phyloP scores from a whole-genome alignment of 495 filamentous ascomycete genomes.

The Articulospora tetracladia region DNA sequence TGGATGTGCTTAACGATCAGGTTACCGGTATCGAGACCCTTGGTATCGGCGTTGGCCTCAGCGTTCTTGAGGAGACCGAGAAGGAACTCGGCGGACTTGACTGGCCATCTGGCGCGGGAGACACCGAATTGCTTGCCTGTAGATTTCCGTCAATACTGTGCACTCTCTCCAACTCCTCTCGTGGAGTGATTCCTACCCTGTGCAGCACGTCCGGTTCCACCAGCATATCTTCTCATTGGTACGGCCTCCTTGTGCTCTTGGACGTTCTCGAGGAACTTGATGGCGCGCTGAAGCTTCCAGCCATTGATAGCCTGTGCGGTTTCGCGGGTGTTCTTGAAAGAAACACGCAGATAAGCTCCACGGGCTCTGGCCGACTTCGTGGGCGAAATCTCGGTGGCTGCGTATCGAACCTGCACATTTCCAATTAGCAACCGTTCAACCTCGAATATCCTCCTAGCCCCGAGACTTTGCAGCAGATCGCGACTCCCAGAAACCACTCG shows the following conservation, averaged over 20 bases:
- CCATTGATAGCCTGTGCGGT: conserved; percentile 98
- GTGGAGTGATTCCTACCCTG: conserved; percentile 75
- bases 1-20: conserved; percentile 99
- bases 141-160: conserved; percentile 16
- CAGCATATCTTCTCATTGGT: conserved; percentile 93
- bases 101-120: conserved; percentile 94
- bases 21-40: conserved; percentile 96
- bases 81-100: conserved; percentile 97
- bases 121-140: conserved; percentile 98
- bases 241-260: conserved; percentile 92
- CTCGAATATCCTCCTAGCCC: background rate
- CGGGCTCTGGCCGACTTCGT: conserved; percentile 94
- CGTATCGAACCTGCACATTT: conserved; percentile 87
- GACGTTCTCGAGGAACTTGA: conserved; percentile 95
- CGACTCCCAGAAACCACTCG: too few species aligned
- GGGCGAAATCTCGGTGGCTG: conserved; percentile 80
- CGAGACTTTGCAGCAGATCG: background rate
- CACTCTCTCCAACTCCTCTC: background rate
- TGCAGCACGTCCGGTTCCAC: conserved; percentile 86
- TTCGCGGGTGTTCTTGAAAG: conserved; percentile 55
- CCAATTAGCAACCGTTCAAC: background rate
- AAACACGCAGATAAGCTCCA: conserved; percentile 97
- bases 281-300: conserved; percentile 94
- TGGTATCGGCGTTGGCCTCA: conserved; percentile 97
- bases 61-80: conserved; percentile 97